A percentile compares a stretch with the other conserved stretches of the same genome.
Evolutionary conservation across 2,329 filamentous ascomycete species (phyloP).

Genomic region (Diaporthe ilicicola): DNA sequence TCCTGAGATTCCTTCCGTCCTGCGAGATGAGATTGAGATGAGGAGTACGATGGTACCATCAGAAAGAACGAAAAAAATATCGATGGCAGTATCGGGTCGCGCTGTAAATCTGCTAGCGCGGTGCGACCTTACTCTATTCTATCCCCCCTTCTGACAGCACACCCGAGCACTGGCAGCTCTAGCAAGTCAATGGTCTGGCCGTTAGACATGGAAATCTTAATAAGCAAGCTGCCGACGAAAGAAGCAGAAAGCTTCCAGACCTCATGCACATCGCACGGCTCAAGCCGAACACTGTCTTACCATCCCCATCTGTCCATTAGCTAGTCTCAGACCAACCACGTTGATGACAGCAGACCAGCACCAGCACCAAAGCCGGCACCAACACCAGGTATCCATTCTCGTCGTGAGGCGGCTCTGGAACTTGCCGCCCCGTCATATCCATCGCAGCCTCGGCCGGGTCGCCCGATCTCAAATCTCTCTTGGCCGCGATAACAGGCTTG

Average conservation of each 20-base stretch:
- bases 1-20: constrained; percentile 7
- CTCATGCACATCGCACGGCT: neutral
- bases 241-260: neutral
- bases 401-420: neutral
- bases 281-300: neutral
- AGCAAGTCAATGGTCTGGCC: neutral
- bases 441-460: constrained; percentile 13
- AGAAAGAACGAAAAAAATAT: neutral
- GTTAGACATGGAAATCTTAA: constrained; percentile 6
- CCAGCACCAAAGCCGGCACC: no score
- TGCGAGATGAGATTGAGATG: constrained; percentile 7
- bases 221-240: neutral
- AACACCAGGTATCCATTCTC: no score
- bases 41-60: neutral
- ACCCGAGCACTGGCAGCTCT: neutral
- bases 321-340: constrained; percentile 8
- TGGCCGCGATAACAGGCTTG: neutral
- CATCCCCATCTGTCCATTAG: neutral
- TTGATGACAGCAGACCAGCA: constrained; percentile 10
- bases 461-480: neutral
- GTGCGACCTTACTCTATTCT: neutral
- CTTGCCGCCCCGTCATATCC: neutral
- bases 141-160: neutral
- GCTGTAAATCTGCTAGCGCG: neutral
- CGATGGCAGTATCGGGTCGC: neutral